phyloP scores from a whole-genome alignment of 78 protist species.

The Dictyostelium citrinum region DNA sequence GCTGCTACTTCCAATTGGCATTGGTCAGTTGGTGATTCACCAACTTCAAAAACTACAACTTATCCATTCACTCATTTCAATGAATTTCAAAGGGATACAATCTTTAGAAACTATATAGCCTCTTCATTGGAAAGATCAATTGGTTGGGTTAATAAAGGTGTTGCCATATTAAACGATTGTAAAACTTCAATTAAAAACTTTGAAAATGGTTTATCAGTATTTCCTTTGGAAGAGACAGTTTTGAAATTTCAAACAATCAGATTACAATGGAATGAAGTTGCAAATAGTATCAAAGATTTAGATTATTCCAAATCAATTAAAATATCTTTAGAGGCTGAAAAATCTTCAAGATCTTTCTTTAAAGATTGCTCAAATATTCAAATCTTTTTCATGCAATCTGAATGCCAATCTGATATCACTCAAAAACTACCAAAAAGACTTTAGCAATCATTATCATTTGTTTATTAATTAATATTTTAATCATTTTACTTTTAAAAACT shows the following conservation, averaged over 20 bases:
- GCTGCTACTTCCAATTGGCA: conserved; percentile 36
- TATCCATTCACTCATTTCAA: conserved; percentile 63
- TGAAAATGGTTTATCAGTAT: not conserved
- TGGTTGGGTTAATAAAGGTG: not conserved
- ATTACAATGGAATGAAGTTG: not conserved
- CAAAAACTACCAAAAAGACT: conserved; percentile 14
- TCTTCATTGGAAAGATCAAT: conserved; percentile 42
- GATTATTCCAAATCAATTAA: not conserved
- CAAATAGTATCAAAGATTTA: not conserved
- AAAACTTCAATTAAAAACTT: conserved; percentile 13
- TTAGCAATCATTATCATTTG: not conserved
- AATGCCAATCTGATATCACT: not conserved
- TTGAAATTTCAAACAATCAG: not conserved
- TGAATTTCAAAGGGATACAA: conserved; percentile 49
- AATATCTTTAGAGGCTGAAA: conserved; percentile 24
- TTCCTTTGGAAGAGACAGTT: not conserved
- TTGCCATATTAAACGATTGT: not conserved
- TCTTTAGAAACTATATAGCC: conserved; percentile 46
- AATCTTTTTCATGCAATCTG: not conserved
- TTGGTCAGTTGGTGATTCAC: conserved; percentile 69
- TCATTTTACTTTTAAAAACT: not conserved
- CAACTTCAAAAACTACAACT: conserved; percentile 38
- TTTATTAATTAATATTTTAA: not conserved
- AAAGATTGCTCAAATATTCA: not conserved
- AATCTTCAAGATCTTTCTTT: not conserved